Percentiles rank a stretch among this genome's conserved stretches.
phyloP scores from a whole-genome alignment of 225 moss, liverwort and hornwort species.

The Anthoceros angustus region DNA sequence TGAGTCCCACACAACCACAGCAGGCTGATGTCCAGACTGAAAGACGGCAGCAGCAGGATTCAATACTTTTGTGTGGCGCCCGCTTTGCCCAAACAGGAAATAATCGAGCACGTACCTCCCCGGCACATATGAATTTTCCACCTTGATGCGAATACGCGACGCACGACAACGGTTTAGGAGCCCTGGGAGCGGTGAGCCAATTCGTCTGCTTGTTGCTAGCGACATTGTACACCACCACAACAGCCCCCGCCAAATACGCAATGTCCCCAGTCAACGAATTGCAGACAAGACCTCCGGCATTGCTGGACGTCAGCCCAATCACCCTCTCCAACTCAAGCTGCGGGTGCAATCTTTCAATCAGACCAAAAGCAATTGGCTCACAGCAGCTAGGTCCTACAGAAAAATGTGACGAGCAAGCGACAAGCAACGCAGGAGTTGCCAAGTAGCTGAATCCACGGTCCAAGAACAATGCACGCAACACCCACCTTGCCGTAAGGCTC shows the following conservation, averaged over 20 bases:
- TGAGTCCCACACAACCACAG: constrained; percentile 52
- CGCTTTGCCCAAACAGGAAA: not conserved
- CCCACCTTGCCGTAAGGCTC: constrained; percentile 58
- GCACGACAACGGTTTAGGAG: constrained; percentile 45
- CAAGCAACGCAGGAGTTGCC: not conserved
- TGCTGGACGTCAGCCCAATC: constrained; percentile 47
- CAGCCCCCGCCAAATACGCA: constrained; percentile 61
- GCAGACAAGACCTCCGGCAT: constrained; percentile 44
- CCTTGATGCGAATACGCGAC: constrained; percentile 50
- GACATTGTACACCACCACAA: constrained; percentile 56
- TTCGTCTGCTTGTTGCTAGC: constrained; percentile 43
- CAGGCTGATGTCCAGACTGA: constrained; percentile 61
- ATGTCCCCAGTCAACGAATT: constrained; percentile 44
- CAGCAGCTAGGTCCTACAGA: too few relatives aligned
- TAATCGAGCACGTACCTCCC: constrained; percentile 31
- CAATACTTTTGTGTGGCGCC: not conserved
- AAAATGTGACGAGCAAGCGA: not conserved
- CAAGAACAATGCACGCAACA: not conserved
- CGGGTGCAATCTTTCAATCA: constrained; percentile 7
- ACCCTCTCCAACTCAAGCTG: constrained; percentile 63
- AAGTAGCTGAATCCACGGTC: not conserved
- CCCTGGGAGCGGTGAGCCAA: constrained; percentile 45
- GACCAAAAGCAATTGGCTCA: not conserved
- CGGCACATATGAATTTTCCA: constrained; percentile 53
- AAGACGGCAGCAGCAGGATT: constrained; percentile 4